Conservation (phyloP, 2,329 filamentous ascomycete species). For the Hawksworthiomyces lignivorus region DNA sequence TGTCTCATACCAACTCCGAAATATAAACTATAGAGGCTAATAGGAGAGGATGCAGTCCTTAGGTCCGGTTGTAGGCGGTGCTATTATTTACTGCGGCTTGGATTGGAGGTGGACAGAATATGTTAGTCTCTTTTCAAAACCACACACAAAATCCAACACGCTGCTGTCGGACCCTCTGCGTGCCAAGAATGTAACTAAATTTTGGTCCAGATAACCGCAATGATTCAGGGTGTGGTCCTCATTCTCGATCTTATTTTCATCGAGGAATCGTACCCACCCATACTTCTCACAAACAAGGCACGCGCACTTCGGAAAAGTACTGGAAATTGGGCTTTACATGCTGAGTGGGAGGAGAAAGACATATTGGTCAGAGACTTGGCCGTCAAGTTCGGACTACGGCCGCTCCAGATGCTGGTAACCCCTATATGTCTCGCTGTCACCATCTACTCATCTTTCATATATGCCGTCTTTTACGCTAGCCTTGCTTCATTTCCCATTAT, state of each 20-base stretch:
- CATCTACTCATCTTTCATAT: constrained; percentile 4
- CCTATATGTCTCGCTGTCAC: background rate
- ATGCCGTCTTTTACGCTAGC: constrained; percentile 4
- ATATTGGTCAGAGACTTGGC: constrained; percentile 1
- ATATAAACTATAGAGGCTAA: background rate
- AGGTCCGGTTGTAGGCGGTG: background rate
- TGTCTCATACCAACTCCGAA: background rate
- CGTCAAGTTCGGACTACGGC: constrained; percentile 6
- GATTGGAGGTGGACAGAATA: background rate
- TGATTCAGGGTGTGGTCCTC: too few relatives aligned
- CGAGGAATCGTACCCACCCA: constrained; percentile 4
- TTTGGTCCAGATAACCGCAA: too few relatives aligned
- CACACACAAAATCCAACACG: background rate
- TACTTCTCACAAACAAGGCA: constrained; percentile 3
- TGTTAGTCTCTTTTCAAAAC: background rate
- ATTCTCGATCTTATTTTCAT: constrained; percentile 1
- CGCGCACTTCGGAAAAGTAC: constrained; percentile 1
- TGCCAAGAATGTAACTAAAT: too few relatives aligned
- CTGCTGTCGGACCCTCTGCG: too few relatives aligned
- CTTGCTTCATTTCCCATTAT: constrained; percentile 3
- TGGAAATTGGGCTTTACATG: constrained; percentile 1
- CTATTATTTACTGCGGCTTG: background rate
- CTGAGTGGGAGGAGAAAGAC: constrained; percentile 5
- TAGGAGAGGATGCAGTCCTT: background rate
- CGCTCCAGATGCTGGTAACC: constrained; percentile 2